Evolutionary conservation across 306 rosid genomes (phyloP).

Genomic region (Coriaria nepalensis): DNA sequence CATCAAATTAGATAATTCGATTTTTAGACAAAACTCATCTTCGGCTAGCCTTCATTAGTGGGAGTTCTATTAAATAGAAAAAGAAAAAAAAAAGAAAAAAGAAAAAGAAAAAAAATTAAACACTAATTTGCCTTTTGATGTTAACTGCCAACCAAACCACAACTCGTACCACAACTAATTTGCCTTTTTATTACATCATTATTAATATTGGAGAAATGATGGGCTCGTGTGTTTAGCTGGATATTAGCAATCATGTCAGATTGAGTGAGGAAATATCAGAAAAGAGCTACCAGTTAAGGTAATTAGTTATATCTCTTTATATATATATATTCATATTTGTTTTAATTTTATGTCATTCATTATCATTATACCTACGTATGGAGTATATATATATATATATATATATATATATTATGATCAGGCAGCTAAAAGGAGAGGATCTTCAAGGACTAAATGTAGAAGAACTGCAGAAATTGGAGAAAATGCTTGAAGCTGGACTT

Average conservation of each 20-base stretch:
- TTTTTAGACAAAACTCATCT: too few species aligned
- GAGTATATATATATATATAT: neutral
- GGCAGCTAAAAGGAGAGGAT: slow-evolving; percentile 14
- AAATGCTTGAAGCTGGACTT: slow-evolving; percentile 8
- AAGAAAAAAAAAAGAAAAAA: too few species aligned
- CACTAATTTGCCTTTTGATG: too few species aligned
- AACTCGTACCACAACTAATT: too few species aligned
- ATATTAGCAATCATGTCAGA: neutral
- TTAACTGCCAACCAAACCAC: too few species aligned
- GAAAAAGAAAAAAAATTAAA: too few species aligned
- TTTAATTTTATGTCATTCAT: neutral
- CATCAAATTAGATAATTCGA: too few species aligned
- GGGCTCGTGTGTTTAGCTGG: neutral
- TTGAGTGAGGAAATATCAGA: slow-evolving; percentile 10
- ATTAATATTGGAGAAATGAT: too few species aligned
- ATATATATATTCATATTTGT: too few species aligned
- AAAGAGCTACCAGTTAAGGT: slow-evolving; percentile 7
- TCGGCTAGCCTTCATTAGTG: too few species aligned
- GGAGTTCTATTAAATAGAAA: too few species aligned
- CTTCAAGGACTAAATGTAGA: slow-evolving; percentile 9
- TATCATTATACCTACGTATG: neutral
- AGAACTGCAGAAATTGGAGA: slow-evolving; percentile 8
- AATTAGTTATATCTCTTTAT: neutral
- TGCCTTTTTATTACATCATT: too few species aligned
- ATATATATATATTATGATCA: neutral